These are phyloP conservation scores for Trichoderma citrinoviride DNA, from an alignment of 2,329 filamentous ascomycete genomes.

Conservation along the genomic window DNA sequence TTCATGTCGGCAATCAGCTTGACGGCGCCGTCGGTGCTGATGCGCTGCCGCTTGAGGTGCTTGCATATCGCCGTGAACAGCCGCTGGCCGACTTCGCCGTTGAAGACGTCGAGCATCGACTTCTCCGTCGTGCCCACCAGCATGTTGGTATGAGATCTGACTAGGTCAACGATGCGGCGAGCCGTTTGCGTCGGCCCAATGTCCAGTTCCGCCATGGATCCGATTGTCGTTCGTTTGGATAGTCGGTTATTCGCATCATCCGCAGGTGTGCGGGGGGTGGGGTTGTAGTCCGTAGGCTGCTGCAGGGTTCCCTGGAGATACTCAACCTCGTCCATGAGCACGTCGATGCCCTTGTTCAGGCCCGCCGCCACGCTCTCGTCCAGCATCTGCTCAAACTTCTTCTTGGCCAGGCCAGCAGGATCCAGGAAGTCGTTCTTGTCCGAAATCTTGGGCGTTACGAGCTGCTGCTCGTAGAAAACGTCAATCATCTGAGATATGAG, in stretches of 20 bases:
- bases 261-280: slow-evolving; percentile 39
- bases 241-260: slow-evolving; percentile 9
- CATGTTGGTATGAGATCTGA: slow-evolving; percentile 88
- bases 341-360: slow-evolving; percentile 95
- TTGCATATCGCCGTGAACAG: slow-evolving; percentile 93
- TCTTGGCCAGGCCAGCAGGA: slow-evolving; percentile 89
- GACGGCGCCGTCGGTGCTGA: slow-evolving; percentile 85
- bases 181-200: slow-evolving; percentile 77
- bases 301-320: slow-evolving; percentile 90
- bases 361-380: slow-evolving; percentile 95
- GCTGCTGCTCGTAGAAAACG: slow-evolving; percentile 96
- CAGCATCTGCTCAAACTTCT: slow-evolving; percentile 97
- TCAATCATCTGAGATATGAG: slow-evolving; percentile 99
- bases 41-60: slow-evolving; percentile 91
- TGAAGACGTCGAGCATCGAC: slow-evolving; percentile 97
- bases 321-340: slow-evolving; percentile 97
- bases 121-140: slow-evolving; percentile 94
- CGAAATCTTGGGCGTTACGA: slow-evolving; percentile 75
- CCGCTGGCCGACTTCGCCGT: slow-evolving; percentile 91
- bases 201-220: slow-evolving; percentile 37
- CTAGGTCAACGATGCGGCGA: slow-evolving; percentile 75
- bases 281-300: slow-evolving; percentile 85
- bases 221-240: slow-evolving; percentile 11
- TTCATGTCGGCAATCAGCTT: slow-evolving; percentile 97
- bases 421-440: slow-evolving; percentile 95